Evolutionary conservation across 148 eudicot species (phyloP).

Genomic region (Vaccinium vitisidaea): DNA sequence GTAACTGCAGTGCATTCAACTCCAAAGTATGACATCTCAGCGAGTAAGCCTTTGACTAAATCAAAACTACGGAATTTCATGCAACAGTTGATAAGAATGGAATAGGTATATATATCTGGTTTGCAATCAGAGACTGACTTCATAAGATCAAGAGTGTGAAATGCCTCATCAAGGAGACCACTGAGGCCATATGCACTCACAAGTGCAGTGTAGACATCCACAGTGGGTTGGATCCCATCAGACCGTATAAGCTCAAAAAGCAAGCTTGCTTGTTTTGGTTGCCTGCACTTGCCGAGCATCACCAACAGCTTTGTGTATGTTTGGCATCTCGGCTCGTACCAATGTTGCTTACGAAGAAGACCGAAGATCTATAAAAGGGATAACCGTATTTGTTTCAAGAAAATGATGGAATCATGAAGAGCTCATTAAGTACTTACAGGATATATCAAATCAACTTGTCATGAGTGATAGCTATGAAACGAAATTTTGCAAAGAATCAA

Average conservation of each 20-base stretch:
- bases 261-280: constrained; percentile 63
- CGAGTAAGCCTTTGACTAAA: constrained; percentile 45
- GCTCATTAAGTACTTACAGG: background rate
- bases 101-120: constrained; percentile 81
- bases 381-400: constrained; percentile 10
- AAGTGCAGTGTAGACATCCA: constrained; percentile 77
- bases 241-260: constrained; percentile 64
- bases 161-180: constrained; percentile 68
- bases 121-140: constrained; percentile 62
- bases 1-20: constrained; percentile 58
- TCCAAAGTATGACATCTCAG: constrained; percentile 71
- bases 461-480: background rate
- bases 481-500: background rate
- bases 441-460: background rate
- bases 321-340: constrained; percentile 78
- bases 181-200: constrained; percentile 66
- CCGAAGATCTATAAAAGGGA: constrained; percentile 53
- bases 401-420: constrained; percentile 11
- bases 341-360: constrained; percentile 85
- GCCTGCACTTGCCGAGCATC: constrained; percentile 85
- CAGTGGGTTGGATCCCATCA: constrained; percentile 73
- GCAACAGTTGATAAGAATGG: constrained; percentile 68
- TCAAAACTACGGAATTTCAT: constrained; percentile 52
- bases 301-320: constrained; percentile 74
- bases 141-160: constrained; percentile 61